Evolutionary conservation across 768 basidiomycete species (phyloP).

Genomic region (Agrocybe chaxingu): DNA sequence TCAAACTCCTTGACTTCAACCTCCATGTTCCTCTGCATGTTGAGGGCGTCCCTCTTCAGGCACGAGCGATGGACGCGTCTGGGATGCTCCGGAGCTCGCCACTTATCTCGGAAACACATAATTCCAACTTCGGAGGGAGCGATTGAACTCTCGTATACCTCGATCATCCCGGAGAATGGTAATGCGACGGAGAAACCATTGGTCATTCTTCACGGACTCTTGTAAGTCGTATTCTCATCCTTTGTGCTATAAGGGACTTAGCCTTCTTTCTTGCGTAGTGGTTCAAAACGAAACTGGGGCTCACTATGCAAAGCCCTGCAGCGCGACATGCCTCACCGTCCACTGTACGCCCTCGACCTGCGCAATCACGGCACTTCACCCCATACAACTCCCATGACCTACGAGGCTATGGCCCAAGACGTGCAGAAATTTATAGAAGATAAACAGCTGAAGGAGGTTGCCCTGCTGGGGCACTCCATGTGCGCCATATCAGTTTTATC

Average conservation of each 20-base stretch:
- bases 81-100: neutral
- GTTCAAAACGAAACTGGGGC: constrained; percentile 88
- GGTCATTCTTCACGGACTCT: constrained; percentile 62
- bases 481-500: constrained; percentile 30
- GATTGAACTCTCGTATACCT: constrained; percentile 20
- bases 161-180: constrained; percentile 20
- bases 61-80: neutral
- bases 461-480: constrained; percentile 91
- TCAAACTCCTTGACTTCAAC: no score
- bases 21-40: no score
- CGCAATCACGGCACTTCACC: constrained; percentile 89
- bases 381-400: constrained; percentile 70
- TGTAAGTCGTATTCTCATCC: constrained; percentile 36
- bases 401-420: constrained; percentile 77
- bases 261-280: constrained; percentile 38
- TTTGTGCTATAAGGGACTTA: neutral
- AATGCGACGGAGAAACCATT: constrained; percentile 38
- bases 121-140: constrained; percentile 2
- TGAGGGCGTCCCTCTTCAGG: no score
- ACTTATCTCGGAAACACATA: constrained; percentile 7
- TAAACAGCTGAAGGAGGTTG: constrained; percentile 54
- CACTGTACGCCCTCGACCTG: constrained; percentile 79
- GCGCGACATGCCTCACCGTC: constrained; percentile 52
- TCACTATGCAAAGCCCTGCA: constrained; percentile 76
- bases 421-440: constrained; percentile 62